A percentile compares a stretch with the other conserved stretches of the same genome.
Conservation (phyloP, 495 filamentous ascomycete species). For the Aspergillus mulundensis region DNA sequence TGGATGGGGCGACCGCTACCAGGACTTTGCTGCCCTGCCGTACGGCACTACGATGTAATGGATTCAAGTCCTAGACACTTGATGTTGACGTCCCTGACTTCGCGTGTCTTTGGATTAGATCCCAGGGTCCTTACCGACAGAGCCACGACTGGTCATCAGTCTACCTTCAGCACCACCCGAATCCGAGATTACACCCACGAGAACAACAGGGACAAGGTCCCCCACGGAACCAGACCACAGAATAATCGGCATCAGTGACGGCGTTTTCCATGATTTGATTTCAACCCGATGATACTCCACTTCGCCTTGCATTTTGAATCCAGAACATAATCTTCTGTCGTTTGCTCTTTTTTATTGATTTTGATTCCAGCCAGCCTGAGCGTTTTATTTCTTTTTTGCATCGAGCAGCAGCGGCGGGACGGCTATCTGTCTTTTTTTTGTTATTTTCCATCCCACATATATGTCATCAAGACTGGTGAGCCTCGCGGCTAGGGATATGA, state of each 20-base stretch:
- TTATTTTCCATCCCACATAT: constrained; percentile 34
- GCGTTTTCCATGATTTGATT: constrained; percentile 43
- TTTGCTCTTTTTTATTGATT: constrained; percentile 23
- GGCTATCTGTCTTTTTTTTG: constrained; percentile 45
- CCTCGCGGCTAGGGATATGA: constrained; percentile 58
- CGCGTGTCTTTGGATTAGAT: constrained; percentile 25
- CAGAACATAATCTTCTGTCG: constrained; percentile 32
- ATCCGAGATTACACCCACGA: constrained; percentile 23
- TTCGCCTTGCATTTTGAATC: constrained; percentile 35
- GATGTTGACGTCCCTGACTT: constrained; percentile 29
- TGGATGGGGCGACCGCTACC: constrained; percentile 65
- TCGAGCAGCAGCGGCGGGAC: constrained; percentile 48
- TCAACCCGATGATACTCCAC: constrained; percentile 50
- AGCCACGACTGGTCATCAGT: constrained; percentile 11
- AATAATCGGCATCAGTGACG: constrained; percentile 49
- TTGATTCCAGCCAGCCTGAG: constrained; percentile 36
- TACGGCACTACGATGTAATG: constrained; percentile 57
- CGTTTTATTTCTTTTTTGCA: constrained; percentile 36
- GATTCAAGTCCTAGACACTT: constrained; percentile 22
- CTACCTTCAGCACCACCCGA: constrained; percentile 8
- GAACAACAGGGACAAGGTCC: constrained; percentile 29
- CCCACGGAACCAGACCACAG: constrained; percentile 28
- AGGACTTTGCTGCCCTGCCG: constrained; percentile 53
- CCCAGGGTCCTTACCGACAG: constrained; percentile 18
- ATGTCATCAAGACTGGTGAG: constrained; percentile 56